A percentile compares a stretch with the other conserved stretches of the same genome.
Evolutionary conservation across 2,329 filamentous ascomycete genomes (phyloP).

Genomic region (Fusarium lyarnte): DNA sequence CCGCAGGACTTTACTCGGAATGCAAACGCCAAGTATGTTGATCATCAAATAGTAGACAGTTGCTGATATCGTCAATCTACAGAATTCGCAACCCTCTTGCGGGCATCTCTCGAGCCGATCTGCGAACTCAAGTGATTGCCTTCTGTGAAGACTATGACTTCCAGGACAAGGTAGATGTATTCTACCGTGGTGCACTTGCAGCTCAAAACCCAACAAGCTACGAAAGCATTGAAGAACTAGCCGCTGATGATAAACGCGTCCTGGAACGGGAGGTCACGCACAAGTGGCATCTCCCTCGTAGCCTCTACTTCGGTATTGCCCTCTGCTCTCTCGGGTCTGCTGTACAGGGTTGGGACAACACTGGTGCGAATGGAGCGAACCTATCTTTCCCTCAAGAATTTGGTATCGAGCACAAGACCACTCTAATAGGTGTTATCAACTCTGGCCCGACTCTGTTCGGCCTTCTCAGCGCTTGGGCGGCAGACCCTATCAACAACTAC

Average conservation of each 20-base stretch:
- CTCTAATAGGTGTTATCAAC: conserved; percentile 69
- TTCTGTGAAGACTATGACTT: conserved; percentile 45
- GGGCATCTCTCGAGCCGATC: conserved; percentile 36
- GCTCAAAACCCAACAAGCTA: conserved; percentile 40
- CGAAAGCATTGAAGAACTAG: conserved; percentile 37
- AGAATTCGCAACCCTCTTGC: conserved; percentile 44
- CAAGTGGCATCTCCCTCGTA: conserved; percentile 43
- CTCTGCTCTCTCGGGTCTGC: conserved; percentile 46
- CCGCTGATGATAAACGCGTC: conserved; percentile 35
- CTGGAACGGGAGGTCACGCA: conserved; percentile 42
- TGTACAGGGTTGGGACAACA: conserved; percentile 57
- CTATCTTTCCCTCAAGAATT: conserved; percentile 51
- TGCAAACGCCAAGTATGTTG: conserved; percentile 45
- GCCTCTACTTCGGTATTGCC: conserved; percentile 43
- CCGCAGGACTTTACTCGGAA: conserved; percentile 43
- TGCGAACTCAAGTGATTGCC: conserved; percentile 32
- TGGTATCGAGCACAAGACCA: conserved; percentile 51
- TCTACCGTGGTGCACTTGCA: conserved; percentile 44
- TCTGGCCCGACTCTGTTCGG: conserved; percentile 41
- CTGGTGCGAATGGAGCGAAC: conserved; percentile 53
- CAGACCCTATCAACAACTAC: conserved; percentile 51
- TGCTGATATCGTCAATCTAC: not conserved
- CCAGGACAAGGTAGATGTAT: conserved; percentile 39
- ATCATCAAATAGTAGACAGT: too few species aligned
- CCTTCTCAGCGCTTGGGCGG: conserved; percentile 41